These are phyloP conservation scores for Verticillium nubilum DNA, from an alignment of 2,329 filamentous ascomycete species.

Conservation along the genomic window DNA sequence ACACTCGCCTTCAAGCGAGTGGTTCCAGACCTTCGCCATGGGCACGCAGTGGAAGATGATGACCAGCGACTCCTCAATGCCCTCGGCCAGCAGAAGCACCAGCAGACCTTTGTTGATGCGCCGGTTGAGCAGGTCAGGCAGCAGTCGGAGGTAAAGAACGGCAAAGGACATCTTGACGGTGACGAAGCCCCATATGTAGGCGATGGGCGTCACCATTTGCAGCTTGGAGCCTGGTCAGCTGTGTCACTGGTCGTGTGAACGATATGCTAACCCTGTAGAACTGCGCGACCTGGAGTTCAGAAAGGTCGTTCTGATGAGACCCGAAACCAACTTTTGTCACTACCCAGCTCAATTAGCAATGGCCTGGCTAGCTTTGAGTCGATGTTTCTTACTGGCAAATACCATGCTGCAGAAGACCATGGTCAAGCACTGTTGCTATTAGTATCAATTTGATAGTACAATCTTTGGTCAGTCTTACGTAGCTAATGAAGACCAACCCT, in stretches of 20 bases:
- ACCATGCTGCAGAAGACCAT: slow-evolving; percentile 12
- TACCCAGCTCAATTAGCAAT: not conserved
- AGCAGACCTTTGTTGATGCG: slow-evolving; percentile 11
- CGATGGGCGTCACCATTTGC: slow-evolving; percentile 12
- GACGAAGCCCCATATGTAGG: slow-evolving; percentile 12
- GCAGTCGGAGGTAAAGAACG: slow-evolving; percentile 10
- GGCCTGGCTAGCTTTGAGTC: no score
- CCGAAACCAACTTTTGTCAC: slow-evolving; percentile 12
- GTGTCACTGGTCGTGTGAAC: not conserved
- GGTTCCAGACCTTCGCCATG: slow-evolving; percentile 11
- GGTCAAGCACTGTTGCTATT: slow-evolving; percentile 5
- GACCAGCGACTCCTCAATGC: slow-evolving; percentile 10
- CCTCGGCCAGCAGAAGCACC: slow-evolving; percentile 8
- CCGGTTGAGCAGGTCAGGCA: slow-evolving; percentile 7
- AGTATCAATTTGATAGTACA: not conserved
- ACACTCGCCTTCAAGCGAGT: slow-evolving; percentile 8
- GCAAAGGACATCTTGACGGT: slow-evolving; percentile 12
- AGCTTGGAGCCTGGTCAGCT: not conserved
- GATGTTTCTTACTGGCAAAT: slow-evolving; percentile 6
- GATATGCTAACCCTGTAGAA: slow-evolving; percentile 5
- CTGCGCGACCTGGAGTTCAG: slow-evolving; percentile 4
- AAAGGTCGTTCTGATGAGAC: slow-evolving; percentile 8
- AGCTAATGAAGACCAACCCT: slow-evolving; percentile 10
- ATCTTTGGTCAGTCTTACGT: slow-evolving; percentile 1
- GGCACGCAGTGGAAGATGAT: slow-evolving; percentile 12